Conservation (phyloP, 208 protist species). For the Leishmania arabica region DNA sequence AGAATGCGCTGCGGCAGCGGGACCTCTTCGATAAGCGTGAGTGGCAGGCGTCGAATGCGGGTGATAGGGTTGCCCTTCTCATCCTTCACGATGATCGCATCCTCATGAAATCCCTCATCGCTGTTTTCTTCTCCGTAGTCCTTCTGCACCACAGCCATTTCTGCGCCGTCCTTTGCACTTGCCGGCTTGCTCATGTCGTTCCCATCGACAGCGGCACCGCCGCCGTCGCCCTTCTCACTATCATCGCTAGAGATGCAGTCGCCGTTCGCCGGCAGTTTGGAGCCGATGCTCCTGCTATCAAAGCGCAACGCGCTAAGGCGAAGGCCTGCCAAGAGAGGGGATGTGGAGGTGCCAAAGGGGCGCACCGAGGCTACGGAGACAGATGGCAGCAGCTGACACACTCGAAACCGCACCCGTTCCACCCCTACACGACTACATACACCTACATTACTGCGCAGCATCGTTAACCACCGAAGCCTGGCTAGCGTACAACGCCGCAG, state of each 20-base stretch:
- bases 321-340: constrained; percentile 5
- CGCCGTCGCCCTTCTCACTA: neutral
- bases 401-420: constrained; percentile 4
- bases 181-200: neutral
- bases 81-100: constrained; percentile 64
- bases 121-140: constrained; percentile 29
- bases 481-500: neutral
- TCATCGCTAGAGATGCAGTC: neutral
- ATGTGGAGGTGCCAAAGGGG: constrained; percentile 5
- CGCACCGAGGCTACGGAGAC: neutral
- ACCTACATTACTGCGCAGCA: constrained; percentile 4
- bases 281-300: neutral
- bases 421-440: neutral
- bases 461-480: neutral
- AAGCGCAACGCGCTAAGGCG: constrained; percentile 2
- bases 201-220: neutral
- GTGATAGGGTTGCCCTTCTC: constrained; percentile 67
- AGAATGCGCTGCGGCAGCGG: constrained; percentile 73
- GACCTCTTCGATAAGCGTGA: constrained; percentile 87
- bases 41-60: constrained; percentile 67
- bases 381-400: neutral
- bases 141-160: constrained; percentile 16
- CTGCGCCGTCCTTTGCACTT: neutral
- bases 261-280: neutral
- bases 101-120: constrained; percentile 52